Percentiles rank a stretch among this genome's conserved stretches.
Conservation (phyloP, 2,329 filamentous ascomycete species). For the Botrytis galanthina region DNA sequence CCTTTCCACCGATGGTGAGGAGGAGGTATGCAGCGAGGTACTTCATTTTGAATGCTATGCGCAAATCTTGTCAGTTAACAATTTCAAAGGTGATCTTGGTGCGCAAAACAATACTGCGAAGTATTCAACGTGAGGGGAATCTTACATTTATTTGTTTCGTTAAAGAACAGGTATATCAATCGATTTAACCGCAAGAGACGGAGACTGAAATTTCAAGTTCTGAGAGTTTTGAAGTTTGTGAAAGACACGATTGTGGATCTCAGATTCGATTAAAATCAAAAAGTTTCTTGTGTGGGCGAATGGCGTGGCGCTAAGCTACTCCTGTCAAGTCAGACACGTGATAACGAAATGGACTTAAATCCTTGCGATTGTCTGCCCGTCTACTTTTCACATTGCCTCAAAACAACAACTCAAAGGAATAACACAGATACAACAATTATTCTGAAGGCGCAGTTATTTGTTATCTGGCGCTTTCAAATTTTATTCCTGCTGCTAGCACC, state of each 20-base stretch:
- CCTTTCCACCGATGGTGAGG: slow-evolving; percentile 89
- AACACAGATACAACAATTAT: neutral
- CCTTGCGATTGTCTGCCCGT: slow-evolving; percentile 2
- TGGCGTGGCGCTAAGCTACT: slow-evolving; percentile 1
- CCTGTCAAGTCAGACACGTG: neutral
- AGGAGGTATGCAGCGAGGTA: slow-evolving; percentile 99
- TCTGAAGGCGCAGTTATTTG: neutral
- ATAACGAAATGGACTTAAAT: slow-evolving; percentile 9
- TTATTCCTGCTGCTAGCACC: neutral
- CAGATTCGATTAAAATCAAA: slow-evolving; percentile 19
- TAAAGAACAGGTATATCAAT: slow-evolving; percentile 88
- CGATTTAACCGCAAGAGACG: slow-evolving; percentile 98
- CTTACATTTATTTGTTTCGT: slow-evolving; percentile 35
- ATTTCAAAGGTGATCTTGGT: neutral
- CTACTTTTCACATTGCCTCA: slow-evolving; percentile 7
- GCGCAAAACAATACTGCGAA: neutral
- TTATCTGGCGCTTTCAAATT: slow-evolving; percentile 5
- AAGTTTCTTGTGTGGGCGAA: slow-evolving; percentile 18
- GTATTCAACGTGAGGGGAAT: neutral
- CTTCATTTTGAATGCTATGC: slow-evolving; percentile 81
- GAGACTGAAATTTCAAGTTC: slow-evolving; percentile 99
- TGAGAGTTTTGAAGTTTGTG: slow-evolving; percentile 21
- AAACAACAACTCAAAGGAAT: slow-evolving; percentile 17
- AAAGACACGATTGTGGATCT: slow-evolving; percentile 20
- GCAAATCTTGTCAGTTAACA: slow-evolving; percentile 28